A percentile compares a stretch with the other conserved stretches of the same genome.
Evolutionary conservation across 2,329 filamentous ascomycete species (phyloP).

Genomic region (Amesomyces nigricolor): DNA sequence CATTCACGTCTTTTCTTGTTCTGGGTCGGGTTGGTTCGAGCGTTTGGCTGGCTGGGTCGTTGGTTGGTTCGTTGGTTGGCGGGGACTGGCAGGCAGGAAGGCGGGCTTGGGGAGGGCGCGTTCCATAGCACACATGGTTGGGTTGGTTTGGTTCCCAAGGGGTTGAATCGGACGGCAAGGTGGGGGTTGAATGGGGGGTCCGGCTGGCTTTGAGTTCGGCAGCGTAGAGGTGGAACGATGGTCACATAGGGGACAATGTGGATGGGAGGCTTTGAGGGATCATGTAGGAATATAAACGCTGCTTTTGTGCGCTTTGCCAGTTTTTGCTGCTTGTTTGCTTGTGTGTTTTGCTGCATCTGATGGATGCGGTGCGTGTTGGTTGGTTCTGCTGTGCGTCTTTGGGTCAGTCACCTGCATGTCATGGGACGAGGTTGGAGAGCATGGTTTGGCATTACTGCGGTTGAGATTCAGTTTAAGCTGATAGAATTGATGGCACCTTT

Average conservation of each 20-base stretch:
- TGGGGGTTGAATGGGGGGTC: background rate
- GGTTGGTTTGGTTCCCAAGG: conserved; percentile 2
- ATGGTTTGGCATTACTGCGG: too few species aligned
- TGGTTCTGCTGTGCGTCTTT: background rate
- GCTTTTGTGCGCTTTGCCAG: conserved; percentile 10
- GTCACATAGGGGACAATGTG: conserved; percentile 11
- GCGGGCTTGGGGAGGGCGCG: background rate
- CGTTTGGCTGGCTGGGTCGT: conserved; percentile 6
- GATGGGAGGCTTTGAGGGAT: conserved; percentile 11
- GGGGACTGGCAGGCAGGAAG: background rate
- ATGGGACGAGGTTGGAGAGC: too few species aligned
- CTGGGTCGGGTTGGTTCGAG: conserved; percentile 4
- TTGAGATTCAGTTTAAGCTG: too few species aligned
- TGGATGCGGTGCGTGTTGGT: background rate
- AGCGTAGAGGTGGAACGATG: background rate
- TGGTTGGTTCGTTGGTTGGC: background rate
- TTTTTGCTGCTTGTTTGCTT: conserved; percentile 2
- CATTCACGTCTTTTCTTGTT: background rate
- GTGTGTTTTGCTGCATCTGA: background rate
- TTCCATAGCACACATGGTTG: conserved; percentile 1
- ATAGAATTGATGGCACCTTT: too few species aligned
- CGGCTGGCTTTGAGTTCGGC: conserved; percentile 1
- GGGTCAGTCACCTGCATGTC: background rate
- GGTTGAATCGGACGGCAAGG: background rate
- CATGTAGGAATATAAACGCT: conserved; percentile 28